Evolutionary conservation across 495 filamentous ascomycete species (phyloP).

Genomic region (Xylaria flabelliformis): DNA sequence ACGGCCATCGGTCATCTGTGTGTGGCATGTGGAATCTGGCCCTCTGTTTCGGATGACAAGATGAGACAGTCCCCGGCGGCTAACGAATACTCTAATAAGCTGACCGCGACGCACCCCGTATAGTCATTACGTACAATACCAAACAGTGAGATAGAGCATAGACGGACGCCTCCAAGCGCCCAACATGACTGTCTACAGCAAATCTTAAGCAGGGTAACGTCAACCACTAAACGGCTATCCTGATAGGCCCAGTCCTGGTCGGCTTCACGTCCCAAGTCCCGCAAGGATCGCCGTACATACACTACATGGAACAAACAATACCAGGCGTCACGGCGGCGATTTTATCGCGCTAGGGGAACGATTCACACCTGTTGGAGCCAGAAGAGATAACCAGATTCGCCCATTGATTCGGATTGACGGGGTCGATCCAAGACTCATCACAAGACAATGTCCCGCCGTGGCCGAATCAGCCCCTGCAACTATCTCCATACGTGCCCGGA

Average conservation of each 20-base stretch:
- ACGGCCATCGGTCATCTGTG: not conserved
- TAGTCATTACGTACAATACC: constrained; percentile 12
- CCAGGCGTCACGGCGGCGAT: constrained; percentile 5
- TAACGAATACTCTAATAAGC: constrained; percentile 30
- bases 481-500: constrained; percentile 6
- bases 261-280: constrained; percentile 9
- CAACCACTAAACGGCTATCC: not conserved
- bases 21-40: constrained; percentile 11
- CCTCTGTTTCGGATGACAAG: constrained; percentile 37
- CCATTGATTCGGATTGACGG: constrained; percentile 12
- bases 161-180: not conserved
- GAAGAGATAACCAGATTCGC: constrained; percentile 19
- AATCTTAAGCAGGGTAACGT: not conserved
- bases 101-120: constrained; percentile 7
- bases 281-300: constrained; percentile 15
- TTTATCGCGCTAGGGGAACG: not conserved
- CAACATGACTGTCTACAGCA: not conserved
- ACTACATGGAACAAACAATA: not conserved
- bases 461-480: constrained; percentile 14
- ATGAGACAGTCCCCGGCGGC: constrained; percentile 38
- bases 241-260: constrained; percentile 9
- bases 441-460: constrained; percentile 14
- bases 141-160: not conserved
- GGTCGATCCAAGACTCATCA: constrained; percentile 11
- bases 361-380: not conserved